Evolutionary conservation across 805 yeast genomes (phyloP), one percentile per base, ranked within the genome.

Genomic region (Lipomyces anomalus): DNA sequence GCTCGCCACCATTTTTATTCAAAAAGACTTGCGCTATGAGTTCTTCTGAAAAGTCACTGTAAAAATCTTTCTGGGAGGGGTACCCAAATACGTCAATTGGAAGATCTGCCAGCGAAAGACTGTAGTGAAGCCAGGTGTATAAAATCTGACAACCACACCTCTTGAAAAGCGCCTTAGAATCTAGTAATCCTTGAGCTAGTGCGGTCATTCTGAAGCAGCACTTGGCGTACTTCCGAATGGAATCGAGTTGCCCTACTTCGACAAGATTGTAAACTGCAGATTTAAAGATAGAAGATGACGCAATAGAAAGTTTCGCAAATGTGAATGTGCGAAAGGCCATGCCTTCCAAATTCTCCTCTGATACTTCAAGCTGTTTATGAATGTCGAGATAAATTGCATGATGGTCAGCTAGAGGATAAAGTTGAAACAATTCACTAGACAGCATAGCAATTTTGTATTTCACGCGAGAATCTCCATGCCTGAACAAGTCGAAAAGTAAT

Each of bases 181-280:
- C 29, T 2, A 17, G 16, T 5, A 48, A 34, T 11, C 43, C 40
- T 11, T 21, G 42, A 22, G 35, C 52, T 43, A 77, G 78, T 47
- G 75, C 68, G 48, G 75, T 80, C 60, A 70, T 67, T 52, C 68
- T 73, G 42, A 74, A 70, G 57, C 76, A 78, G 56, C 73, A 74
- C 42, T 74, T 64, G 47, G 83, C 81, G 65, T 85, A 45, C 3
- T 28, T 22, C 18, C 41, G 23, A 4, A 20, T 21, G 6, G 17
- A 6, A 11, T 13, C 16, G n/a, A 35, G 6, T 21, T 28, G 22
- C 11, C 17, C 38, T 30, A 45, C n/a, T 18, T 45, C 48, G 3
- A 42, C 37, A 18, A 45, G 37, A 26, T 45, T 45, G 35, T 18
- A 45, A 13, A 45, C 38, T 4, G 30, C 36, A 16, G 29, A 20